These are phyloP conservation scores for Thelonectria olida DNA, from an alignment of 2,329 filamentous ascomycete species.

Conservation along the genomic window DNA sequence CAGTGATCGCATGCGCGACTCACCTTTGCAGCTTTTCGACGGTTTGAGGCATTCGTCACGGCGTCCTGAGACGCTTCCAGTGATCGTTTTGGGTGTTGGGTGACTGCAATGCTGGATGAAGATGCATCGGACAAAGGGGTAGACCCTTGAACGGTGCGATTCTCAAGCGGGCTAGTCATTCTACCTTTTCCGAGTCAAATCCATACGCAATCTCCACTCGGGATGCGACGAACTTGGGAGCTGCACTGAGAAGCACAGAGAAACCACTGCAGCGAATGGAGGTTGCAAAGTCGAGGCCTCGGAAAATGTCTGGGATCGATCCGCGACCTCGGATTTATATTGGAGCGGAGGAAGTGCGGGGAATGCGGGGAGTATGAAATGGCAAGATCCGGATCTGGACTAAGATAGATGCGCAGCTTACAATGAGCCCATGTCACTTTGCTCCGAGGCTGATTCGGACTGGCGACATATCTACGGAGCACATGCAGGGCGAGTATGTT, in stretches of 20 bases:
- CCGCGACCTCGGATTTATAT: constrained; percentile 12
- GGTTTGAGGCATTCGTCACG: constrained; percentile 21
- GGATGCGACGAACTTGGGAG: no score
- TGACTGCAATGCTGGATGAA: constrained; percentile 3
- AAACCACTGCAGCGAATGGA: background rate
- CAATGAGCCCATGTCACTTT: no score
- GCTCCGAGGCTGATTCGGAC: no score
- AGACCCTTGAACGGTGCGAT: background rate
- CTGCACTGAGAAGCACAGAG: no score
- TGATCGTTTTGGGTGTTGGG: constrained; percentile 15
- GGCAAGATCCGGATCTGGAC: no score
- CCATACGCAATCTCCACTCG: no score
- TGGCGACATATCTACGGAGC: no score
- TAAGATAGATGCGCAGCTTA: no score
- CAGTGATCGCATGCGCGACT: constrained; percentile 51
- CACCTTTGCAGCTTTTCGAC: constrained; percentile 42
- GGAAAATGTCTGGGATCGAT: constrained; percentile 3
- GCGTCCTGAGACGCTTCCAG: constrained; percentile 20
- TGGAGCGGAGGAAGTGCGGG: background rate
- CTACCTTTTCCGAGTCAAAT: constrained; percentile 13
- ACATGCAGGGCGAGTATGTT: no score
- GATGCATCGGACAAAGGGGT: constrained; percentile 31
- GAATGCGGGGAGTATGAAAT: background rate
- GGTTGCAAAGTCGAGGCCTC: background rate
- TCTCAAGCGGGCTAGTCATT: constrained; percentile 19